phyloP scores from a whole-genome alignment of 2,329 filamentous ascomycete genomes.

The Coniella vitis region DNA sequence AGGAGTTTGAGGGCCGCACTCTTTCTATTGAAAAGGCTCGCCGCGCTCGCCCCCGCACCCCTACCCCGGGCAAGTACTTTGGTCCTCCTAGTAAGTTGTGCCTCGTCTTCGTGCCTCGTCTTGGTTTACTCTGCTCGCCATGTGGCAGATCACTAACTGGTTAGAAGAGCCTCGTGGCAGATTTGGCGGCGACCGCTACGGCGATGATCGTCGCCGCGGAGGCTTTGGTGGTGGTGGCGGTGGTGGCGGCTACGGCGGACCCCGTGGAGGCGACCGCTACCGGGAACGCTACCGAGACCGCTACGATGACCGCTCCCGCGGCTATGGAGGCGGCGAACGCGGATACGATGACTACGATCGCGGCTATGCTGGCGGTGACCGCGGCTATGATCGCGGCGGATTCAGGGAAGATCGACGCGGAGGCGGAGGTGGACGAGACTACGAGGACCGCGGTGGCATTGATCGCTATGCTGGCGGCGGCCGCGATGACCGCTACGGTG shows the following conservation, averaged over 20 bases:
- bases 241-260: constrained; percentile 28
- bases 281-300: constrained; percentile 21
- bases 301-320: constrained; percentile 22
- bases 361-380: constrained; percentile 24
- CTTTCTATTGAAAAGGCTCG: constrained; percentile 98
- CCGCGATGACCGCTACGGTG: constrained; percentile 13
- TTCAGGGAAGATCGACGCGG: constrained; percentile 32
- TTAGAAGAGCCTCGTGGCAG: constrained; percentile 47
- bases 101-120: constrained; percentile 29
- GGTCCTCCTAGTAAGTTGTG: constrained; percentile 78
- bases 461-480: constrained; percentile 31
- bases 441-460: constrained; percentile 25
- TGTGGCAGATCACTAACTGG: constrained; percentile 14
- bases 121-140: constrained; percentile 31
- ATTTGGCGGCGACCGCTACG: constrained; percentile 46
- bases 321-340: constrained; percentile 1
- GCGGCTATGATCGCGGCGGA: constrained; percentile 41
- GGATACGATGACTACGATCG: constrained; percentile 17
- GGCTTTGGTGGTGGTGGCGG: constrained; percentile 42
- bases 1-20: constrained; percentile 89
- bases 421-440: constrained; percentile 24
- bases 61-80: constrained; percentile 98
- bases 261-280: constrained; percentile 29
- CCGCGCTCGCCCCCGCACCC: constrained; percentile 87
- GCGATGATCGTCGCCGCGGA: constrained; percentile 58